Conservation (phyloP, 139 green algal species). For the Tetradesmus lagerheimii region DNA sequence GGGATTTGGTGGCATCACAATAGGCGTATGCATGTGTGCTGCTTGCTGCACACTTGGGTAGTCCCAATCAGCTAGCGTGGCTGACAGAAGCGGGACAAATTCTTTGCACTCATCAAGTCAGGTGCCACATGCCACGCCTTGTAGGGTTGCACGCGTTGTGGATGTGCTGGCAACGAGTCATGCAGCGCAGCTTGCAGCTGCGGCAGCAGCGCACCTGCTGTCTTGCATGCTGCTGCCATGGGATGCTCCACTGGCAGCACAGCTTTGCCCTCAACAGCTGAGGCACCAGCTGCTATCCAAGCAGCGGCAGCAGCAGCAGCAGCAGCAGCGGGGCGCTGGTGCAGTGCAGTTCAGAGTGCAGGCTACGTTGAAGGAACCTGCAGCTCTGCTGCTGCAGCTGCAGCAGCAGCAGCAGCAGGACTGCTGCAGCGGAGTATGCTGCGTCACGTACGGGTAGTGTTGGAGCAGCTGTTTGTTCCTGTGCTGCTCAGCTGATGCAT, state of each 20-base stretch:
- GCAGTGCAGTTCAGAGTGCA: constrained; percentile 14
- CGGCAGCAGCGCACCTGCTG: background rate
- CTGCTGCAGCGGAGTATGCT: background rate
- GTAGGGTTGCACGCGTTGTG: constrained; percentile 1
- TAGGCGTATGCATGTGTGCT: no score
- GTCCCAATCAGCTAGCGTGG: no score
- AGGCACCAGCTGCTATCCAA: background rate
- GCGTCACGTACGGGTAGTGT: background rate
- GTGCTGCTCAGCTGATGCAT: no score
- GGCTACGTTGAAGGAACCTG: background rate
- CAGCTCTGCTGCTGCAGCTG: background rate
- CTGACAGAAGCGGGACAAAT: no score
- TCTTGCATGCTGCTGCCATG: background rate
- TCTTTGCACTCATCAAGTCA: no score
- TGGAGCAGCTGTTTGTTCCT: no score
- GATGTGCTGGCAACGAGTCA: constrained; percentile 18
- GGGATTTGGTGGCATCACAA: no score
- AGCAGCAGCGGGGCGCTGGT: background rate
- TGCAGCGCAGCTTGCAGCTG: background rate
- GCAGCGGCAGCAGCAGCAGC: background rate
- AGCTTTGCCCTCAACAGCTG: constrained; percentile 11
- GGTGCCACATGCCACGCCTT: background rate
- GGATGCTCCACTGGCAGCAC: background rate
- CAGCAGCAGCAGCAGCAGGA: constrained; percentile 7
- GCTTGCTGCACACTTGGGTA: no score